phyloP scores from a whole-genome alignment of 139 green algal genomes.

The Chlamydomonas sp. region DNA sequence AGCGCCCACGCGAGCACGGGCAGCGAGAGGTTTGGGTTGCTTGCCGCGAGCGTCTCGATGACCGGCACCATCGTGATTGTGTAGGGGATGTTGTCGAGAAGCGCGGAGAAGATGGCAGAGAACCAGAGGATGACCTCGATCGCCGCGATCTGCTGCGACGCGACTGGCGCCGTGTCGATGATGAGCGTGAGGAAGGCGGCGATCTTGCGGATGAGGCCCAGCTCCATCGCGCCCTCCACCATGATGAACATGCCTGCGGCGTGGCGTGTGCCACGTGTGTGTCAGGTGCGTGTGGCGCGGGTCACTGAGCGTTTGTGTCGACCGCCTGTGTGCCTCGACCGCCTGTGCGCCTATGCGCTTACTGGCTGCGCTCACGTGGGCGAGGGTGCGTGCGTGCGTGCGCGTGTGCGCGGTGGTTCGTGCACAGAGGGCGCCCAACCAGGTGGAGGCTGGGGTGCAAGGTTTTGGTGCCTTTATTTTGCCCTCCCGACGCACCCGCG shows the following conservation, averaged over 20 bases:
- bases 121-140: constrained; percentile 18
- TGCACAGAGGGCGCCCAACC: too few species aligned
- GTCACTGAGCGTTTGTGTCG: too few species aligned
- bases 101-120: constrained; percentile 13
- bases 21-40: not conserved
- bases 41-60: constrained; percentile 32
- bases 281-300: too few species aligned
- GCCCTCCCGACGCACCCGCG: not conserved
- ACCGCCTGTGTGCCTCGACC: too few species aligned
- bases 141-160: not conserved
- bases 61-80: constrained; percentile 46
- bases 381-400: too few species aligned
- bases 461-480: too few species aligned
- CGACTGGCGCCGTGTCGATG: not conserved
- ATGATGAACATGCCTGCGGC: constrained; percentile 12
- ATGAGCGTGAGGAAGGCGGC: not conserved
- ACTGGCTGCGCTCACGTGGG: too few species aligned
- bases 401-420: too few species aligned
- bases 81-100: constrained; percentile 37
- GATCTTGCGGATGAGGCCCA: constrained; percentile 7
- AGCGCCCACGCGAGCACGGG: constrained; percentile 4
- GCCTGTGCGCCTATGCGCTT: too few species aligned
- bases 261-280: too few species aligned
- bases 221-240: not conserved
- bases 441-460: too few species aligned